A percentile compares a stretch with the other conserved stretches of the same genome.
Evolutionary conservation across 2,329 filamentous ascomycete genomes (phyloP).

Genomic region (Ceratocystiopsis sp.): DNA sequence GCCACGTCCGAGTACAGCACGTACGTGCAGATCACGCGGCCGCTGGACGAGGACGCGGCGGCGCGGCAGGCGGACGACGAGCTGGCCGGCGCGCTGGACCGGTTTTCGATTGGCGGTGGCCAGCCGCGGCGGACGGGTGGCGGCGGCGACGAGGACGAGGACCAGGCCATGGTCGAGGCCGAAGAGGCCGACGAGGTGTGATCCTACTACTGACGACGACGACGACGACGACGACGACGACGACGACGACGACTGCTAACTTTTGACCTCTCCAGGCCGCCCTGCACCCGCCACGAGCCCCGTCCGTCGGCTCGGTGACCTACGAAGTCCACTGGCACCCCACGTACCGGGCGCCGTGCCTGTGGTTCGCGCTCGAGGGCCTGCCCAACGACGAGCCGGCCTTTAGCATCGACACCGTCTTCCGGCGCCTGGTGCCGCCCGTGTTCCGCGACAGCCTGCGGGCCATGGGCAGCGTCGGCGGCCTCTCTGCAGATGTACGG

Average conservation of each 20-base stretch:
- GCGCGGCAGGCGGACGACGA: slow-evolving; percentile 22
- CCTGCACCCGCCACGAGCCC: slow-evolving; percentile 15
- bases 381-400: slow-evolving; percentile 36
- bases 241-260: background rate
- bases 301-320: slow-evolving; percentile 30
- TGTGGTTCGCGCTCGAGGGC: slow-evolving; percentile 55
- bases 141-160: slow-evolving; percentile 22
- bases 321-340: slow-evolving; percentile 64
- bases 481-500: slow-evolving; percentile 63
- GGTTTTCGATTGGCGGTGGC: slow-evolving; percentile 23
- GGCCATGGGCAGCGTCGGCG: slow-evolving; percentile 46
- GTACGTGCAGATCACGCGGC: slow-evolving; percentile 38
- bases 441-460: slow-evolving; percentile 45
- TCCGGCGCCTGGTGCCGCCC: slow-evolving; percentile 51
- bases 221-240: background rate
- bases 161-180: slow-evolving; percentile 30
- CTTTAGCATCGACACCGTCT: slow-evolving; percentile 51
- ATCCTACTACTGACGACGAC: slow-evolving; percentile 4
- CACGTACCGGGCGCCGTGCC: slow-evolving; percentile 56
- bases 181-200: slow-evolving; percentile 34
- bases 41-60: slow-evolving; percentile 23
- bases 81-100: slow-evolving; percentile 27
- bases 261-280: slow-evolving; percentile 19
- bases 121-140: slow-evolving; percentile 7
- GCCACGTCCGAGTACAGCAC: slow-evolving; percentile 28